phyloP scores from a whole-genome alignment of 192 early-diverging fungal species.

The Podila minutissima region DNA sequence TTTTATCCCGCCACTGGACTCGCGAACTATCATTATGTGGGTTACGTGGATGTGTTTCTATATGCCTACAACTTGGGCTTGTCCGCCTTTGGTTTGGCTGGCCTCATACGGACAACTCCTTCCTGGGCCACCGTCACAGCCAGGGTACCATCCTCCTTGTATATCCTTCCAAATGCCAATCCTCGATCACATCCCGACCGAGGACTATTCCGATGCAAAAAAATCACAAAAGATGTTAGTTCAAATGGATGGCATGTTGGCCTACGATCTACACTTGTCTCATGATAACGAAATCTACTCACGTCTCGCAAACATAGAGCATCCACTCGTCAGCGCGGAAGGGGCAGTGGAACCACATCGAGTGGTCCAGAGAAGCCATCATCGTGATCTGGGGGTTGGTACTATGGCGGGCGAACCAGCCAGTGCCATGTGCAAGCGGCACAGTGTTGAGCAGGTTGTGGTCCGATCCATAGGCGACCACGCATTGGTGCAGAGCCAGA shows the following conservation, averaged over 20 bases:
- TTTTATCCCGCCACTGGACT: no score
- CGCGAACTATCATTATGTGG: no score
- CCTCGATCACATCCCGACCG: slow-evolving; percentile 77
- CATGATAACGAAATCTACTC: not conserved
- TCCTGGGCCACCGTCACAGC: slow-evolving; percentile 89
- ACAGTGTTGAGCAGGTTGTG: slow-evolving; percentile 33
- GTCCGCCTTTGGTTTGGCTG: slow-evolving; percentile 1
- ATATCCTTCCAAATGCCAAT: slow-evolving; percentile 82
- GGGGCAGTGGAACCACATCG: slow-evolving; percentile 87
- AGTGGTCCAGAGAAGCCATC: slow-evolving; percentile 76
- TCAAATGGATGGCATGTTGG: not conserved
- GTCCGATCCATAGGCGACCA: slow-evolving; percentile 61
- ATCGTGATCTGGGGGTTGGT: slow-evolving; percentile 56
- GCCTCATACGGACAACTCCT: slow-evolving; percentile 70
- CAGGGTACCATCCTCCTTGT: slow-evolving; percentile 76
- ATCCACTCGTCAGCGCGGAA: slow-evolving; percentile 90
- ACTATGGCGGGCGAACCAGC: slow-evolving; percentile 55
- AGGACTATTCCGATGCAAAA: slow-evolving; percentile 65
- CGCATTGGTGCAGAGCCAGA: slow-evolving; percentile 69
- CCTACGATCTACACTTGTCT: not conserved
- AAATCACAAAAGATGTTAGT: not conserved
- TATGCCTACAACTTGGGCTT: slow-evolving; percentile 21
- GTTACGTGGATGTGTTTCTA: no score
- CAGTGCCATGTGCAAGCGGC: slow-evolving; percentile 56
- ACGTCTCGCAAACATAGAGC: slow-evolving; percentile 47